Evolutionary conservation across 345 rosid species (phyloP).

Genomic region (Rhodamnia argentea): DNA sequence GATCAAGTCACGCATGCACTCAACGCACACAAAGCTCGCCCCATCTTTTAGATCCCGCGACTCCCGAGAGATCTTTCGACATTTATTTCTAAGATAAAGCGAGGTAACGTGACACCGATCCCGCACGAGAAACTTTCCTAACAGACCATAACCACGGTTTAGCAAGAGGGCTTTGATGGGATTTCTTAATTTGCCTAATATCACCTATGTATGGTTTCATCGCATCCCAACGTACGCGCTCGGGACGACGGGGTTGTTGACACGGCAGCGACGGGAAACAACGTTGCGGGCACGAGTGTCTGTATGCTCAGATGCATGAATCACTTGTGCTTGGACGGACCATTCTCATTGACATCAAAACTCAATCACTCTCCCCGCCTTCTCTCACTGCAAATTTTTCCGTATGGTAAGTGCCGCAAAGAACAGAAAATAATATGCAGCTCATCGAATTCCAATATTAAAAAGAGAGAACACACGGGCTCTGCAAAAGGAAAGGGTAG

Average conservation of each 20-base stretch:
- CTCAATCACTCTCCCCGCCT: not conserved
- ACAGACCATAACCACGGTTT: not conserved
- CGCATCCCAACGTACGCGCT: not conserved
- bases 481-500: not conserved
- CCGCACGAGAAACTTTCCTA: not conserved
- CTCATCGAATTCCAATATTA: not conserved
- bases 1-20: not conserved
- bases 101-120: too few relatives aligned
- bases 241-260: not conserved
- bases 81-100: not conserved
- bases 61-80: not conserved
- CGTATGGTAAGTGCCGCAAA: not conserved
- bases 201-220: not conserved
- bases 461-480: not conserved
- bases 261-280: not conserved
- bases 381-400: not conserved
- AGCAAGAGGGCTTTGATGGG: not conserved
- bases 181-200: not conserved
- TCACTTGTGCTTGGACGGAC: not conserved
- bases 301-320: not conserved
- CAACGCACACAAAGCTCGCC: not conserved
- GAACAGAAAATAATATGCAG: not conserved
- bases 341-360: not conserved
- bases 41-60: rapidly evolving
- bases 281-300: not conserved